A percentile compares a stretch with the other conserved stretches of the same genome.
These are phyloP conservation scores for Leccinum subfulvum DNA, from an alignment of 1,284 basidiomycete species.

Conservation along the genomic window DNA sequence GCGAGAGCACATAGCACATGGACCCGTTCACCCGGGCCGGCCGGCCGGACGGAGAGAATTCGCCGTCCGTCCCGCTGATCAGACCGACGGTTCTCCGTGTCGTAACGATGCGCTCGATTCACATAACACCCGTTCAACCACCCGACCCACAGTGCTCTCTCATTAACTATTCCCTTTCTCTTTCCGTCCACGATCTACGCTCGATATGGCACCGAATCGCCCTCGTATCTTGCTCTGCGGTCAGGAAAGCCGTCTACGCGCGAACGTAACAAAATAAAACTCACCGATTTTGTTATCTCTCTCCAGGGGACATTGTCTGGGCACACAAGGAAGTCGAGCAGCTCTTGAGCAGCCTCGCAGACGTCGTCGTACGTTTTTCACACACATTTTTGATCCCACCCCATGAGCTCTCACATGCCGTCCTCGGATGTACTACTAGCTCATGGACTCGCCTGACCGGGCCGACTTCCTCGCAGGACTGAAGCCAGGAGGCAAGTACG, in stretches of 20 bases:
- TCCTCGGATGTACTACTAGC: constrained; percentile 36
- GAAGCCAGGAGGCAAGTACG: constrained; percentile 69
- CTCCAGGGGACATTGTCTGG: constrained; percentile 71
- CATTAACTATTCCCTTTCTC: neutral
- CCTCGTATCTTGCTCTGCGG: constrained; percentile 31
- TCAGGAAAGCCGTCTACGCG: constrained; percentile 10
- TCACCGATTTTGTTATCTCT: neutral
- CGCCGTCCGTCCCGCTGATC: neutral
- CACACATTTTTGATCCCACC: neutral
- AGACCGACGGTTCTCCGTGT: neutral
- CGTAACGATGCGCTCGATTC: neutral
- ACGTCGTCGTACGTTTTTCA: constrained; percentile 65
- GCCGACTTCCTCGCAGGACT: constrained; percentile 69
- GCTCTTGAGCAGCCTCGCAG: constrained; percentile 66
- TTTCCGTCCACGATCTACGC: neutral
- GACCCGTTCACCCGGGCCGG: neutral
- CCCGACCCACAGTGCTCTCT: neutral
- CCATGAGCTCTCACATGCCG: neutral
- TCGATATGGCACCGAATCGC: constrained; percentile 15
- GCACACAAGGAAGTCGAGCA: constrained; percentile 71
- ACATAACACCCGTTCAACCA: neutral
- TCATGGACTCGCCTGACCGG: constrained; percentile 64
- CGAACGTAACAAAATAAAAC: neutral
- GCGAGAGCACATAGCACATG: neutral
- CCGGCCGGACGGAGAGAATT: neutral